Base-by-base conservation (phyloP, 345 rosid species). In the Hirschfeldia incana region DNA sequence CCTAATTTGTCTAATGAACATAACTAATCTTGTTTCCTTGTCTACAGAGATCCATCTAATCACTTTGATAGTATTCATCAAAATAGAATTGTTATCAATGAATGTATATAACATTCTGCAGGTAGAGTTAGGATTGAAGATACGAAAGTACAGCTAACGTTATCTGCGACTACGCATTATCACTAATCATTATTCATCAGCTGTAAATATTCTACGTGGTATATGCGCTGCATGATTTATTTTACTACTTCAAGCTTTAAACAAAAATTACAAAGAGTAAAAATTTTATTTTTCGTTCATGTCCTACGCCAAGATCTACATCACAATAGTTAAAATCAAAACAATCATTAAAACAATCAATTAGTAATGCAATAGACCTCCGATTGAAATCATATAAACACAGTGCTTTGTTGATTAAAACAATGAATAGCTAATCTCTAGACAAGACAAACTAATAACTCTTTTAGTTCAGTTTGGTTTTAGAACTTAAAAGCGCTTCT, bases 41-140 rank as follows among this genome's bases (percentile, higher is more conserved):
- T 34, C 60, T 5, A 39, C 55, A 39, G 1, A 30, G 17, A 30
- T 34, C 33, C 27, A 39, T 67, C 61, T 57, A 67, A 39, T 76
- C 73, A 58, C 49, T 42, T 68, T 60, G 79, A 76, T 61, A 44
- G 9, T 36, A 36, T 69, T 32, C 62, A 30, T 29, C 68, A 42
- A 61, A 8, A 2, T 30, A 60, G 29, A 13, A 65, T 65, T 21
- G 9, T 49, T 46, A 33, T 17, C 2, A 10, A 16, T 27, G 53
- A 39, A 29, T 61, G 12, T 30, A 46, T 53, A 75, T 9, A 53
- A 17, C 29, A 49, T 33, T 49, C 21, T 15, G 32, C 8, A 49
- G 34, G 13, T 46, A 4, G 33, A 27, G 75, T 12, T 6, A 11
- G 17, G 30, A 33, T 62, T 12, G 15, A 44, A 12, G 15, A 44